phyloP scores from a whole-genome alignment of 2,329 filamentous ascomycete genomes.

The Epichloe festucae region DNA sequence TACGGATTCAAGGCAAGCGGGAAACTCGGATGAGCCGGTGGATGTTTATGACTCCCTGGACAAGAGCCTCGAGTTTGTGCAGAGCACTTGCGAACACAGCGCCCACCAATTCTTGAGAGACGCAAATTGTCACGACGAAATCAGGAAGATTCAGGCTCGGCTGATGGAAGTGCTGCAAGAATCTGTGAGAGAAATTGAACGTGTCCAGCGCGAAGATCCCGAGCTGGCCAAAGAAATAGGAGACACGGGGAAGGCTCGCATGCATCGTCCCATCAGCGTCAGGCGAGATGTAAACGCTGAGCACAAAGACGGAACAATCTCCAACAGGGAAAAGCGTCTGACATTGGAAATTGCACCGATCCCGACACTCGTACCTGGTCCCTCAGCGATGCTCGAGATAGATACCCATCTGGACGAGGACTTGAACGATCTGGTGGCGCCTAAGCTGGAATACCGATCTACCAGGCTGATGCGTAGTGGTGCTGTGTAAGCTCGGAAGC shows the following conservation, averaged over 20 bases:
- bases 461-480: constrained; percentile 26
- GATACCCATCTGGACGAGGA: constrained; percentile 26
- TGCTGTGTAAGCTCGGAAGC: constrained; percentile 4
- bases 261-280: constrained; percentile 40
- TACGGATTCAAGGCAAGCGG: not conserved
- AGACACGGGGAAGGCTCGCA: constrained; percentile 31
- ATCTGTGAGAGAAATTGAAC: constrained; percentile 46
- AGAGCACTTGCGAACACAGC: constrained; percentile 70
- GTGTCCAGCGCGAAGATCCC: constrained; percentile 39
- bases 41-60: constrained; percentile 63
- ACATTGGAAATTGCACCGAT: constrained; percentile 11
- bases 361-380: constrained; percentile 5
- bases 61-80: constrained; percentile 65
- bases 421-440: constrained; percentile 23
- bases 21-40: constrained; percentile 4
- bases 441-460: constrained; percentile 29
- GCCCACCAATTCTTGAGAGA: constrained; percentile 84
- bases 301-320: constrained; percentile 15
- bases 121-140: constrained; percentile 69
- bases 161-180: constrained; percentile 50
- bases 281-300: constrained; percentile 28
- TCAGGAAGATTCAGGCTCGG: constrained; percentile 53
- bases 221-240: constrained; percentile 25
- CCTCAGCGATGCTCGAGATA: constrained; percentile 18
- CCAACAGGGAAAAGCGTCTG: constrained; percentile 13